A percentile compares a stretch with the other conserved stretches of the same genome.
Evolutionary conservation across 78 protist species (phyloP).

Genomic region (Dictyostelium citrinum): DNA sequence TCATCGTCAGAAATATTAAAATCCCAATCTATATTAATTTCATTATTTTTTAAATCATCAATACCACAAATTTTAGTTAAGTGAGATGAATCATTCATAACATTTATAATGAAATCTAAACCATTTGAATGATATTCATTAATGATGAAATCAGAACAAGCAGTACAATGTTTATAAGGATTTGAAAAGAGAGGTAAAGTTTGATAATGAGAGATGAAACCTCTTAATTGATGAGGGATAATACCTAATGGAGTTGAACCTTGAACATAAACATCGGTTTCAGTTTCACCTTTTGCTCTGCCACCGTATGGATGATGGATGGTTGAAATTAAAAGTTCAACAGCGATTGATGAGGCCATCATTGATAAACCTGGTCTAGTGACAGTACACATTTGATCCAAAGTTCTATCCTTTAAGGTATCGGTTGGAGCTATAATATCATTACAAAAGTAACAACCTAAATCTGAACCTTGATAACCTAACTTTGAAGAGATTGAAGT

Average conservation of each 20-base stretch:
- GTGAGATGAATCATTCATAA: constrained; percentile 49
- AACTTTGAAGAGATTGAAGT: not conserved
- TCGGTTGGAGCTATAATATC: constrained; percentile 97
- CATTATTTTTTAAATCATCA: constrained; percentile 6
- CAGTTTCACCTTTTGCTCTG: constrained; percentile 52
- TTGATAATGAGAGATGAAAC: constrained; percentile 81
- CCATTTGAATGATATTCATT: constrained; percentile 26
- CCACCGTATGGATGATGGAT: constrained; percentile 88
- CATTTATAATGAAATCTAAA: constrained; percentile 33
- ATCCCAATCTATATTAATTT: constrained; percentile 55
- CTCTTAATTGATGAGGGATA: constrained; percentile 94
- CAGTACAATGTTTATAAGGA: constrained; percentile 91
- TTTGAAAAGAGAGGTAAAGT: constrained; percentile 49
- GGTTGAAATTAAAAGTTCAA: constrained; percentile 92
- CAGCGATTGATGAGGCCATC: constrained; percentile 92
- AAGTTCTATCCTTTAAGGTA: constrained; percentile 92
- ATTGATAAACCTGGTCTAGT: constrained; percentile 95
- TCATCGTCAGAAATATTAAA: not conserved
- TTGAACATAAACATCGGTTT: constrained; percentile 7
- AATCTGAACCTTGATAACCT: not conserved
- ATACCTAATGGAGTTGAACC: constrained; percentile 42
- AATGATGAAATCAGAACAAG: constrained; percentile 88
- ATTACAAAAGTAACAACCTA: constrained; percentile 98
- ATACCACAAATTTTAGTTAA: constrained; percentile 41
- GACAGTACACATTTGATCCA: constrained; percentile 99